Base-by-base conservation (phyloP, 495 filamentous ascomycete genomes). In the Tuber magnatum region DNA sequence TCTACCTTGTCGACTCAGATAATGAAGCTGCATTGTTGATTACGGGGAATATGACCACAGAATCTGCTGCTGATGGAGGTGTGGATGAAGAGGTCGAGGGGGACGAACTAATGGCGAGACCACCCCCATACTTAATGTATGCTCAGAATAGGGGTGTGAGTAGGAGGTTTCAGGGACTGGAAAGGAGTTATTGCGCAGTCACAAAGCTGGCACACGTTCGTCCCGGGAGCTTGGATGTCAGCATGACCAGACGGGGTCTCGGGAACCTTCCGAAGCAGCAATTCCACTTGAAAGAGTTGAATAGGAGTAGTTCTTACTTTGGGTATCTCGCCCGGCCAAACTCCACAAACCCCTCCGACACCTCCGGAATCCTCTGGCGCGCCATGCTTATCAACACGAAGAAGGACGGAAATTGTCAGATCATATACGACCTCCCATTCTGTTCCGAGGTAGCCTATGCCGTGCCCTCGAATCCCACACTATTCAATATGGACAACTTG, bases 391-490 rank as follows among this genome's bases (percentile, higher is more conserved):
- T 97, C 82, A 87, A 83, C 0, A 99, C 95, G 8, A 94, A 95
- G 81, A 83, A 88, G 72, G 89, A 84, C 78, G 82, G 80, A 69
- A 97, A 94, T 83, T 99, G 95, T 83, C 90, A 90, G 48, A 86
- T 99, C 20, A 86, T 99, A 48, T 92, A 89, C 84, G 89, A 94
- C 81, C 89, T 99, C 28, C 83, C 86, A 5, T 94, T 97, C 83
- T 99, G 95, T 85, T 87, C 88, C 72, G 88, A 95, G 75, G 88
- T 94, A 69, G 92, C 94, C 68, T 97, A 97, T 83, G 91, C 96
- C 35, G 95, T 97, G 0, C 95, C 95, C 0, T 88, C 89, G 72
- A 95, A 96, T 80, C 87, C 90, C 6, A 84, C 81, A n/a, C 86
- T 84, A 43, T 87, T 87, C 77, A 85, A 86, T 73, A 83, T 84